Evolutionary conservation across 2,329 filamentous ascomycete genomes (phyloP).

Genomic region (Pseudopyrenochaeta lycopersici): DNA sequence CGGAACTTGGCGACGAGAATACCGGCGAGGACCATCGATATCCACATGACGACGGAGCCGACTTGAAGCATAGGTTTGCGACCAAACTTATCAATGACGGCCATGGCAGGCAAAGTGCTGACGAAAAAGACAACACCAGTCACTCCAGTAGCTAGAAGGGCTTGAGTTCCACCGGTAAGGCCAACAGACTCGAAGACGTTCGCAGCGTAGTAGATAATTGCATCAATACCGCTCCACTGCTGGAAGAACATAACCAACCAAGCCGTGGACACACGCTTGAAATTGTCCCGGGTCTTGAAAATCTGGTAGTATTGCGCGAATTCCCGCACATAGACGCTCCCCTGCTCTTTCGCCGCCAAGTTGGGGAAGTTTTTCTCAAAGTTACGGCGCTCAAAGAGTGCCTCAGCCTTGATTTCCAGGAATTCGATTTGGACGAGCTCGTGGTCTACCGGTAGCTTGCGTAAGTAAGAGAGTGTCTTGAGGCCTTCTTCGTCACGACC

Average conservation of each 20-base stretch:
- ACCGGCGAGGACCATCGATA: slow-evolving; percentile 42
- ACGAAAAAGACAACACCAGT: slow-evolving; percentile 67
- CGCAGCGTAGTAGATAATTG: slow-evolving; percentile 66
- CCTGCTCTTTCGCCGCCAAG: slow-evolving; percentile 52
- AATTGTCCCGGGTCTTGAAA: slow-evolving; percentile 59
- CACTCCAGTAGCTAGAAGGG: slow-evolving; percentile 69
- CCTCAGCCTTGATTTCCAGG: slow-evolving; percentile 59
- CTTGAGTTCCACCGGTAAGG: slow-evolving; percentile 60
- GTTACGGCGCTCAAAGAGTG: slow-evolving; percentile 53
- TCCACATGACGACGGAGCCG: slow-evolving; percentile 53
- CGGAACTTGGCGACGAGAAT: slow-evolving; percentile 39
- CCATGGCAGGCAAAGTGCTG: slow-evolving; percentile 65
- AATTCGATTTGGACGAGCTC: slow-evolving; percentile 55
- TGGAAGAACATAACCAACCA: slow-evolving; percentile 61
- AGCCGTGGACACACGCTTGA: slow-evolving; percentile 57
- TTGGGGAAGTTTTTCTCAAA: slow-evolving; percentile 58
- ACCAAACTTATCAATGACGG: slow-evolving; percentile 67
- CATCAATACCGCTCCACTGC: slow-evolving; percentile 57
- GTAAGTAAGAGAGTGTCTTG: slow-evolving; percentile 35
- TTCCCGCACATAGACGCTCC: slow-evolving; percentile 56
- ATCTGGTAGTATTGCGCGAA: slow-evolving; percentile 62
- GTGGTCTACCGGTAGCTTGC: slow-evolving; percentile 39
- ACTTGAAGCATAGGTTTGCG: slow-evolving; percentile 64
- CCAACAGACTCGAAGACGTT: slow-evolving; percentile 68
- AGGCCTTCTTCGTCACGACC: slow-evolving; percentile 35